A percentile compares a stretch with the other conserved stretches of the same genome.
Evolutionary conservation across 495 filamentous ascomycete species (phyloP).

Genomic region (Penicillium fimorum): DNA sequence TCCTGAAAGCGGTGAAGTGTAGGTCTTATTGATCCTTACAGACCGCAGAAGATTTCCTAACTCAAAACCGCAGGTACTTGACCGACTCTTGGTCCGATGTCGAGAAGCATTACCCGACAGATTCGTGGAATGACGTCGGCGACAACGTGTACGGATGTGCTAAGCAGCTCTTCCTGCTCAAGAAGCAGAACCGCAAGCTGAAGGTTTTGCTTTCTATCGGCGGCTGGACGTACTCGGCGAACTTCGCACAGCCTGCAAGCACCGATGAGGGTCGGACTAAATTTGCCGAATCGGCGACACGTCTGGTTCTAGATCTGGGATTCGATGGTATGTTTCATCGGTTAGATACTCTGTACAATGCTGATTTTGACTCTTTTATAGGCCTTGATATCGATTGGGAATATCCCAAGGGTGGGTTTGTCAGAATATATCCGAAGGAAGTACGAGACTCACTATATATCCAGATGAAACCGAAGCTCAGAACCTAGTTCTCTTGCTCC

Average conservation of each 20-base stretch:
- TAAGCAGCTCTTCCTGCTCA: slow-evolving; percentile 91
- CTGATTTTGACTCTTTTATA: slow-evolving; percentile 21
- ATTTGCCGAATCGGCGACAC: slow-evolving; percentile 72
- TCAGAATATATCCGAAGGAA: background rate
- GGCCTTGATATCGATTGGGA: slow-evolving; percentile 68
- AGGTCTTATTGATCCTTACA: slow-evolving; percentile 22
- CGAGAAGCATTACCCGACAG: slow-evolving; percentile 72
- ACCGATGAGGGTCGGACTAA: slow-evolving; percentile 62
- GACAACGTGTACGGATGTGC: slow-evolving; percentile 60
- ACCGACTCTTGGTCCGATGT: slow-evolving; percentile 85
- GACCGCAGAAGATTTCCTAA: slow-evolving; percentile 1
- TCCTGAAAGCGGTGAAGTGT: slow-evolving; percentile 75
- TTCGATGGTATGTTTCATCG: slow-evolving; percentile 48
- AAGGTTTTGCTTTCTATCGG: slow-evolving; percentile 93
- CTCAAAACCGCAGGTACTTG: slow-evolving; percentile 50
- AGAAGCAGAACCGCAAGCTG: slow-evolving; percentile 81
- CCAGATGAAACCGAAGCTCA: slow-evolving; percentile 57
- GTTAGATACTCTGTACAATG: background rate
- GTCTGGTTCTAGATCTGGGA: slow-evolving; percentile 64
- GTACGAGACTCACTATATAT: slow-evolving; percentile 9
- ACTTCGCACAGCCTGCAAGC: slow-evolving; percentile 68
- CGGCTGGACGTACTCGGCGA: slow-evolving; percentile 91
- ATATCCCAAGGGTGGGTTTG: slow-evolving; percentile 39
- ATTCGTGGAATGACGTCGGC: slow-evolving; percentile 48
- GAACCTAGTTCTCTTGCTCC: slow-evolving; percentile 69